Evolutionary conservation across 305 asterid genomes (phyloP), one percentile per base, ranked within the genome.

Genomic region (Salvia sclarea): DNA sequence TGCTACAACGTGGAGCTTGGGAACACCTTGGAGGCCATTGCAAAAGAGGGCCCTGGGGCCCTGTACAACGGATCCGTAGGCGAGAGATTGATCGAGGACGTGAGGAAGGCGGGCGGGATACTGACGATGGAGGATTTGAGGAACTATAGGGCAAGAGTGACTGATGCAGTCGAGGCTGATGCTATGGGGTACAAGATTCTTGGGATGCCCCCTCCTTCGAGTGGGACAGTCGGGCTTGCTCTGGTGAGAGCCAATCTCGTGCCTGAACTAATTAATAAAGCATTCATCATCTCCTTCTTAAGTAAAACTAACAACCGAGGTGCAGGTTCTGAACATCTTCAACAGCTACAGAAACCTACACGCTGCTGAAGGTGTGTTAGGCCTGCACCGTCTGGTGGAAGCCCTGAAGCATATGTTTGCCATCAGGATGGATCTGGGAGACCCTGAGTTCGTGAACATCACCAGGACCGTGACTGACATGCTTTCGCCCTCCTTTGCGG

Each of bases 181-280:
- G 82, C 77, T 7, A 74, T 87, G 94, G 97, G 97, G 4, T 88
- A 85, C 74, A 75, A 81, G 40, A 88, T 93, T 54, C 64, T 88
- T 17, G 98, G 98, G 25, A 88, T 90, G 98, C 96, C 97, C 14
- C 97, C 95, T 22, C 98, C 98, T 18, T 90, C 97, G 10, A 85
- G 92, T 72, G 98, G 98, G 64, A 85, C 94, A 0, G 77, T 90
- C 0, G 98, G 95, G 37, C 78, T 93, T 61, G 79, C 97, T 48
- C 81, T 93, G 91, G 98, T 90, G 76, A 22, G 88, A 16, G n/a
- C n/a, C n/a, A n/a, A n/a, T 1, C 7, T 25, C 49, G 37, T 12
- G 3, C 21, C 37, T 45, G 8, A 40, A 61, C 52, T 40, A 4
- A 21, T 21, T 12, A 40, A 61, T 21, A 40, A 5, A 1, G 53